Percentiles rank a stretch among this genome's conserved stretches.
phyloP scores from a whole-genome alignment of 2,329 filamentous ascomycete genomes.

The Boeremia exigua region DNA sequence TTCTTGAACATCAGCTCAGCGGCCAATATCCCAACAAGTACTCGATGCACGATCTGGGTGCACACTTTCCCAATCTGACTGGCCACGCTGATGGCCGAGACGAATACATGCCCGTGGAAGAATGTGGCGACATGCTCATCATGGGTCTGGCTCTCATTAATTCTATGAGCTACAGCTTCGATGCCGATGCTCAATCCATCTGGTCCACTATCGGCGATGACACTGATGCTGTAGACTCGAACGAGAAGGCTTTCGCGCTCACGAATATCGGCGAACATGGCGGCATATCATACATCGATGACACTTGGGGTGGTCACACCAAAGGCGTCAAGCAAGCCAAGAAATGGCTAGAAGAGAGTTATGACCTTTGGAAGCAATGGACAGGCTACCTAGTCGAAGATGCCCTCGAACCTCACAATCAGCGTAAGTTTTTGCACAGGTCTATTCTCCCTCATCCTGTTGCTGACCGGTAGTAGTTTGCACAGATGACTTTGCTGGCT shows the following conservation, averaged over 20 bases:
- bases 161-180: conserved; percentile 68
- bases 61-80: conserved; percentile 77
- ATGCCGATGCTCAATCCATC: conserved; percentile 62
- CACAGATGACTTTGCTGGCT: conserved; percentile 84
- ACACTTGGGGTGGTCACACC: conserved; percentile 62
- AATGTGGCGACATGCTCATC: conserved; percentile 83
- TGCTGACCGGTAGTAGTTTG: conserved; percentile 59
- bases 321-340: conserved; percentile 64
- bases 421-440: conserved; percentile 56
- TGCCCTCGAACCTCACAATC: conserved; percentile 74
- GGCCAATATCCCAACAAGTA: conserved; percentile 85
- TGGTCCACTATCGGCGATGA: conserved; percentile 58
- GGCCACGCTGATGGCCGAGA: conserved; percentile 74
- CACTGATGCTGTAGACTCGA: conserved; percentile 25
- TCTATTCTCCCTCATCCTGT: neutral
- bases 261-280: conserved; percentile 55
- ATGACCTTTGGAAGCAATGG: conserved; percentile 77
- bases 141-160: conserved; percentile 81
- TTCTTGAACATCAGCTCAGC: conserved; percentile 81
- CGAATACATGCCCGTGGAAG: conserved; percentile 78
- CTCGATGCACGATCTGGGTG: conserved; percentile 77
- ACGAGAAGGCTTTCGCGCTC: conserved; percentile 56
- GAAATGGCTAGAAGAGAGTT: conserved; percentile 72
- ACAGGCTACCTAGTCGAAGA: conserved; percentile 78
- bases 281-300: conserved; percentile 65